Base-by-base conservation (phyloP, 345 rosid species). In the Pugionium dolabratum region DNA sequence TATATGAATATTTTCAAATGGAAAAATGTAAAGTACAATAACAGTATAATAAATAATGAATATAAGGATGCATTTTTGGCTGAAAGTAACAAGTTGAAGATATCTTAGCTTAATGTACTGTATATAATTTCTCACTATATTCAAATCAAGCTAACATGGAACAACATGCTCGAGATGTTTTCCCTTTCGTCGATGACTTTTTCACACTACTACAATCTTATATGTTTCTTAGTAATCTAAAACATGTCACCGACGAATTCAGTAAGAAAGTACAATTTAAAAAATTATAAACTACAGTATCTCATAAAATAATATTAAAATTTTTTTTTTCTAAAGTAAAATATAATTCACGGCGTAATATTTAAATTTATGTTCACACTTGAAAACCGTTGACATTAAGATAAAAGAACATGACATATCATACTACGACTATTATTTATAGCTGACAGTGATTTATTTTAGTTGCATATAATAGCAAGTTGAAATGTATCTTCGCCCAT, bases 91-190 rank as follows among this genome's bases (percentile, higher is more conserved):
- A 53, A 71, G 64, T 56, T 55, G 75, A 28, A 40, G 5, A 63
- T 62, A 47, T 47, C 42, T 7, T 45, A 70, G 69, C 46, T 55
- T 46, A 27, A 40, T 49, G 28, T 36, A 10, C 9, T 45, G 51
- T 26, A 5, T 36, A 3, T 30, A 54, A 39, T 64, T 55, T 63
- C 26, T 39, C n/a, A 7, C 2, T 47, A 30, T 51, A 44, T 59
- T 60, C 26, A 59, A 65, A 36, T 30, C 54, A 73, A 66, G 36
- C 2, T 8, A 59, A 59, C 72, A 59, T 59, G 67, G 59, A 73
- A 30, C 72, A 60, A 72, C 58, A 66, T 36, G 46, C 11, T 60
- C 75, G 64, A 68, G 70, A 49, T 69, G 65, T 69, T 66, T 57
- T 75, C 9, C 53, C 62, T 64, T 59, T 37, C 36, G 52, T 65